These are phyloP conservation scores for Lentinula novae-zelandiae DNA, from an alignment of 1,284 basidiomycete species.

Conservation along the genomic window DNA sequence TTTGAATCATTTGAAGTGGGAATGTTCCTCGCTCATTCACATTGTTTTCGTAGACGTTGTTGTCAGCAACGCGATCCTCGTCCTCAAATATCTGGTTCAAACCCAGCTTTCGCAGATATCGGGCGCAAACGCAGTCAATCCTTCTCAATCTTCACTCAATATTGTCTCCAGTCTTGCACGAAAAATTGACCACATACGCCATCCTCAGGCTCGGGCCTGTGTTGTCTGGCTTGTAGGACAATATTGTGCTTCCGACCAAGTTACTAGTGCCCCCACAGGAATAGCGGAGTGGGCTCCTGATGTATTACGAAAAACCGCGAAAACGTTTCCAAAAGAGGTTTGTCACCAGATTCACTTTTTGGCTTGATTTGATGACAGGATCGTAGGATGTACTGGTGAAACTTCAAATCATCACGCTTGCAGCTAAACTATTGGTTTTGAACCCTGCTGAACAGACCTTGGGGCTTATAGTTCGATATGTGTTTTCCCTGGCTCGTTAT, in stretches of 20 bases:
- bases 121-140: conserved; percentile 23
- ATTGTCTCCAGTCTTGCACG: conserved; percentile 76
- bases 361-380: neutral
- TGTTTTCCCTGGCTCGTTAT: conserved; percentile 83
- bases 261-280: conserved; percentile 25
- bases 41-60: conserved; percentile 48
- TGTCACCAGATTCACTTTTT: conserved; percentile 1
- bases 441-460: conserved; percentile 53
- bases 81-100: conserved; percentile 82
- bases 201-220: conserved; percentile 78
- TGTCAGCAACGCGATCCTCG: conserved; percentile 76
- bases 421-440: conserved; percentile 76
- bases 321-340: conserved; percentile 73
- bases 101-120: conserved; percentile 45
- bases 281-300: conserved; percentile 80
- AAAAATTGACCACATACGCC: conserved; percentile 73
- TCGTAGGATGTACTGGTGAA: conserved; percentile 66
- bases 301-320: conserved; percentile 72
- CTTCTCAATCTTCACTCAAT: conserved; percentile 48
- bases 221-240: conserved; percentile 91
- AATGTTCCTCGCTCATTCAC: neutral
- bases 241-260: conserved; percentile 49
- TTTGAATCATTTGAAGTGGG: neutral
- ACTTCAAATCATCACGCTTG: conserved; percentile 78
- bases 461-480: conserved; percentile 60